Base-by-base conservation (phyloP, 495 filamentous ascomycete genomes). In the Tetracladium setigerum region DNA sequence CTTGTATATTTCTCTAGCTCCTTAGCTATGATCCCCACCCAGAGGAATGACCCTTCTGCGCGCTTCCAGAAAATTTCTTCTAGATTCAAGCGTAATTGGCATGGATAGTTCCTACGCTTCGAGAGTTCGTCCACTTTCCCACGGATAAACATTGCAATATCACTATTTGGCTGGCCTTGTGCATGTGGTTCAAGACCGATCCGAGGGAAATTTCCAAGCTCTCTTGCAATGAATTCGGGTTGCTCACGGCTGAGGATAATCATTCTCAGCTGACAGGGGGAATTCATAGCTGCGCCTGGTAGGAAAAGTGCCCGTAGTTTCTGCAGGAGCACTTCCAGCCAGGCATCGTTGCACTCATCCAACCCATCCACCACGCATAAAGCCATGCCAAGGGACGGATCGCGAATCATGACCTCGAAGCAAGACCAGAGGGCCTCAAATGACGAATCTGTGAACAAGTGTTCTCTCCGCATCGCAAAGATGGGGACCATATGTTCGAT, bases 311-410 rank as follows among this genome's bases (percentile, higher is more conserved):
- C 44, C 17, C 31, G 43, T 45, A 71, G 11, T 43, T 55, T 62
- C 56, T 54, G 38, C 6, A 67, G 48, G 54, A 72, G 48, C 53
- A 62, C 53, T 16, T 41, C 53, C 18, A 65, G 46, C 12, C 66
- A 69, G 47, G 60, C 59, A 18, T 66, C 56, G 40, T 70, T 66
- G 52, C 70, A 74, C 57, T 74, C 69, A 56, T 74, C 70, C 14
- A 74, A 50, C 39, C 67, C 70, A 40, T 74, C 69, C 7, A 72
- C 51, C 11, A 71, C 58, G 49, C 66, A 72, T 46, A 57, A 56
- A 32, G 65, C 47, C 46, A 44, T 48, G n/a, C 44, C 50, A 51
- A 59, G 54, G 14, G 6, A 19, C 17, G 49, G 59, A 50, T 64
- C 56, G 19, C 45, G 50, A 53, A 68, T 31, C 33, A 68, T 49